Evolutionary conservation across 768 basidiomycete genomes (phyloP), one percentile per base, ranked within the genome.

Genomic region (Lactarius hengduanensis): DNA sequence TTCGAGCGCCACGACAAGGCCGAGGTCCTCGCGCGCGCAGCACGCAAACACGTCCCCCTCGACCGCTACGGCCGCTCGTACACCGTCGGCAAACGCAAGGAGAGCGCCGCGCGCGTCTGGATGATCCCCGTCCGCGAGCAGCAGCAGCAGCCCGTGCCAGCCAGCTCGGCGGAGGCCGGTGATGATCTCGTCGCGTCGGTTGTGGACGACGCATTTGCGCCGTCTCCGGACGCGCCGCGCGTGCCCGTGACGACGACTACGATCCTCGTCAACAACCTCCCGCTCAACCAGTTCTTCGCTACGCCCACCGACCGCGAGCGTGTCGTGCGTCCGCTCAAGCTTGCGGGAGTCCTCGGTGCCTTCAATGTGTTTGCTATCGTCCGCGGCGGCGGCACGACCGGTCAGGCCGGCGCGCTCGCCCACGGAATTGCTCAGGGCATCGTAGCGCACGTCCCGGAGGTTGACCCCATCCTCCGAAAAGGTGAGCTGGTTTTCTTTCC

Each of bases 61-160:
- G 96, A 98, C 75, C 78, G 83, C 55, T 83, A 83, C 63, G 93
- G 94, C n/a, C 82, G 96, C 65, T 87, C 89, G n/a, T 92, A 93
- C 73, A 91, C 91, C 0, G 73, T 90, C 58, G 96, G 96, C 45
- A 84, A 86, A 77, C 83, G 96, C 70, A 98, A 98, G 78, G 93
- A 93, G 66, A 92, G 91, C 71, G 80, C 89, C 1, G 94, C 96
- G 41, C 84, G 93, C 45, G 94, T 96, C 10, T 98, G 96, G 96
- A 90, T 96, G 80, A 90, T 97, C 67, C 85, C 88, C 40, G 83
- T 84, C 30, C 78, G 81, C 63, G 56, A 59, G 53, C 47, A 63
- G 15, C 61, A 43, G 26, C 70, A 6, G 16, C 28, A 18, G 26
- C 28, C 13, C 18, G 38, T 4, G 13, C n/a, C 10, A 11, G 20